Evolutionary conservation across 2,329 filamentous ascomycete genomes (phyloP).

Genomic region (Botrytis fragariae): DNA sequence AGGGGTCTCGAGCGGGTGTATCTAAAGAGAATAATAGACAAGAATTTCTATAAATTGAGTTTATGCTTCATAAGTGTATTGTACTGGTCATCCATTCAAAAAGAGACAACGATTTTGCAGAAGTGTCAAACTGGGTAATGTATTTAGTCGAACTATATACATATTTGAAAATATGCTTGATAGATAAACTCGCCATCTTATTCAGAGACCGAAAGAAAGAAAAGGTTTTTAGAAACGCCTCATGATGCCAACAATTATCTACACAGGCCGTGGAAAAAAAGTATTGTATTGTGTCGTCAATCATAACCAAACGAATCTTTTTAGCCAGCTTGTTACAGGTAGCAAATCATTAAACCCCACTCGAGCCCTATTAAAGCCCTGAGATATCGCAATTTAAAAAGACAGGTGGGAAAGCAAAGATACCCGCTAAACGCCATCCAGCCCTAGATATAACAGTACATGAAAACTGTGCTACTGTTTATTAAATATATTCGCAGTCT

Average conservation of each 20-base stretch:
- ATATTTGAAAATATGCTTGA: background rate
- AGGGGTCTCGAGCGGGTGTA: background rate
- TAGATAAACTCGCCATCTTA: background rate
- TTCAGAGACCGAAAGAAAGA: background rate
- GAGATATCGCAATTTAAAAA: background rate
- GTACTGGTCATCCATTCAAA: background rate
- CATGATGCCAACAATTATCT: background rate
- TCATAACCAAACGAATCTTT: background rate
- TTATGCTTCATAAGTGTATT: background rate
- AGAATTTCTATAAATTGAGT: background rate
- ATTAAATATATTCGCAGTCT: conserved; percentile 28
- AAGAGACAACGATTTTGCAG: background rate
- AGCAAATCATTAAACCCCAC: conserved; percentile 2
- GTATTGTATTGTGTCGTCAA: background rate
- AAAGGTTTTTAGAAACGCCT: background rate
- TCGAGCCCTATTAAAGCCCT: background rate
- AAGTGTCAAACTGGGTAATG: background rate
- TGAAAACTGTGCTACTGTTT: background rate
- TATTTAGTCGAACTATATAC: background rate
- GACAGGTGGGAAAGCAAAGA: background rate
- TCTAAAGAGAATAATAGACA: background rate
- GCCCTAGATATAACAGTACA: background rate
- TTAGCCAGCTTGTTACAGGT: background rate
- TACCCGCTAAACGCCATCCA: background rate
- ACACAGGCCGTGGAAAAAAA: background rate